These are phyloP conservation scores for Daldinia eschscholtzii DNA, from an alignment of 2,329 filamentous ascomycete genomes.

Conservation along the genomic window DNA sequence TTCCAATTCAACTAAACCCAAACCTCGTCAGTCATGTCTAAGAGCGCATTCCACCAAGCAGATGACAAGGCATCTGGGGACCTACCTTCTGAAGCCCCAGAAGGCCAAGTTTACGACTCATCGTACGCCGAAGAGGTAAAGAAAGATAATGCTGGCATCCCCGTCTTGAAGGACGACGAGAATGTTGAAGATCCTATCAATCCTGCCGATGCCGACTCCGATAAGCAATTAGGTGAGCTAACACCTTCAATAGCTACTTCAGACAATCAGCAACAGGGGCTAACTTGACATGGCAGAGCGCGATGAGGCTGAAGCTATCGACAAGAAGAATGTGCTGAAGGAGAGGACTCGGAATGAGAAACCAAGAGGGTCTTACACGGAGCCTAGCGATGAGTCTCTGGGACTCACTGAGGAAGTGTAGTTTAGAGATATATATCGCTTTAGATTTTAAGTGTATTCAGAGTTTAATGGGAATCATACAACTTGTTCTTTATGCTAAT, in stretches of 20 bases:
- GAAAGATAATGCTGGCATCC: constrained; percentile 29
- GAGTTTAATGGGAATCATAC: not conserved
- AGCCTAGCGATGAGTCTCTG: constrained; percentile 49
- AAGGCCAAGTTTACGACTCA: constrained; percentile 36
- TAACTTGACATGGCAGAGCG: constrained; percentile 40
- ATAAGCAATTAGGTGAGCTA: constrained; percentile 41
- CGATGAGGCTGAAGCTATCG: constrained; percentile 53
- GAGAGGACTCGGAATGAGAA: constrained; percentile 48
- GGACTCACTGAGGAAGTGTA: constrained; percentile 19
- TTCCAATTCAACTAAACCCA: not conserved
- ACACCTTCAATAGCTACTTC: not conserved
- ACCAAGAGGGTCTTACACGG: constrained; percentile 45
- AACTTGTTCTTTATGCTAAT: not conserved
- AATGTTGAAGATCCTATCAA: constrained; percentile 37
- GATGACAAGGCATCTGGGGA: constrained; percentile 14
- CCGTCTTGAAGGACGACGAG: constrained; percentile 37
- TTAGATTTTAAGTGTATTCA: not conserved
- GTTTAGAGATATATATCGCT: not conserved
- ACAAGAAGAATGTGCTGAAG: constrained; percentile 50
- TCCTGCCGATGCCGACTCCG: constrained; percentile 24
- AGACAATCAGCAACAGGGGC: not conserved
- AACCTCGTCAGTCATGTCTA: constrained; percentile 15
- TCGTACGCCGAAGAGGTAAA: constrained; percentile 31
- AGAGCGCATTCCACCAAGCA: constrained; percentile 13
- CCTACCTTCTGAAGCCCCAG: constrained; percentile 4